Percentiles rank a stretch among this genome's conserved stretches.
phyloP scores from a whole-genome alignment of 1,284 basidiomycete genomes.

The Malassezia globosa region DNA sequence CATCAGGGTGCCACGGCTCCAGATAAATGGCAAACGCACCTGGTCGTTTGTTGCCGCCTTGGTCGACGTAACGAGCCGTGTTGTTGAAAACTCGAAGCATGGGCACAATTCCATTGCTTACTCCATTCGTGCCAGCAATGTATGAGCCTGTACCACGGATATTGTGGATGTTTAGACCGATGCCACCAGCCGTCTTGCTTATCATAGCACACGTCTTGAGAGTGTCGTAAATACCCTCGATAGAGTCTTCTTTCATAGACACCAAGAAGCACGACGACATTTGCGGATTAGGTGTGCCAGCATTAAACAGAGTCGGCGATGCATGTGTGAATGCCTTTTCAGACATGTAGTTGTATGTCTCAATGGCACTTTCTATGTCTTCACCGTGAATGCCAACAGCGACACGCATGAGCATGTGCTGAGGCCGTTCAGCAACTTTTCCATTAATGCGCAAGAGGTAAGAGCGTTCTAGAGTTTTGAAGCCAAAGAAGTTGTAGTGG shows the following conservation, averaged over 20 bases:
- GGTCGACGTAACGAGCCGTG: slow-evolving; percentile 96
- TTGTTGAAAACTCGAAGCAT: slow-evolving; percentile 99
- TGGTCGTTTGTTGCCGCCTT: slow-evolving; percentile 98
- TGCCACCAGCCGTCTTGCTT: slow-evolving; percentile 96
- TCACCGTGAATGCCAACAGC: slow-evolving; percentile 89
- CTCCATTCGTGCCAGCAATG: slow-evolving; percentile 90
- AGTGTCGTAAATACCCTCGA: slow-evolving; percentile 98
- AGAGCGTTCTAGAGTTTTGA: slow-evolving; percentile 97
- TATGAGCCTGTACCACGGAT: slow-evolving; percentile 83
- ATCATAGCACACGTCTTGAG: slow-evolving; percentile 98
- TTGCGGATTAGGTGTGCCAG: slow-evolving; percentile 88
- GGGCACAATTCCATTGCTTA: slow-evolving; percentile 96
- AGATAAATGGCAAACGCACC: slow-evolving; percentile 96
- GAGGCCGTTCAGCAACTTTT: slow-evolving; percentile 89
- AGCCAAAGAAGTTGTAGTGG: slow-evolving; percentile 77
- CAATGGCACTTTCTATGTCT: slow-evolving; percentile 76
- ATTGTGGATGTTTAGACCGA: slow-evolving; percentile 90
- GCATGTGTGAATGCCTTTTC: slow-evolving; percentile 83
- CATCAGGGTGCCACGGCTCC: slow-evolving; percentile 93
- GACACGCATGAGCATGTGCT: slow-evolving; percentile 99
- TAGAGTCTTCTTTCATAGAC: slow-evolving; percentile 96
- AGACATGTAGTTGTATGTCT: slow-evolving; percentile 78
- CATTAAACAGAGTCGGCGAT: slow-evolving; percentile 96
- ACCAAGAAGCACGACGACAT: slow-evolving; percentile 96
- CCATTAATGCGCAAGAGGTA: slow-evolving; percentile 90